phyloP scores from a whole-genome alignment of 805 yeast species.

The Ogataea saltuana region DNA sequence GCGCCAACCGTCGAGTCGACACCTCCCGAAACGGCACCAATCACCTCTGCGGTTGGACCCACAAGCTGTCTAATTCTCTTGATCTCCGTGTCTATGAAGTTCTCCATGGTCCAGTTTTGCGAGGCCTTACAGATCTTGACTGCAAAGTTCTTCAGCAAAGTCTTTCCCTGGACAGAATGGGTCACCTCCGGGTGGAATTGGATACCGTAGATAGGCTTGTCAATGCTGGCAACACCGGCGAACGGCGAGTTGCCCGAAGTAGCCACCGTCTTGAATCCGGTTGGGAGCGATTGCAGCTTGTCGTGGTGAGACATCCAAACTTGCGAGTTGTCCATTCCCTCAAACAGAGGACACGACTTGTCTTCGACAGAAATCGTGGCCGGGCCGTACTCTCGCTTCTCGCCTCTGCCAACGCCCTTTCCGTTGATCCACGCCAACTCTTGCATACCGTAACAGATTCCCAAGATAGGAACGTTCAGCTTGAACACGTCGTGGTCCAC shows the following conservation, averaged over 20 bases:
- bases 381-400: slow-evolving; percentile 97
- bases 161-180: slow-evolving; percentile 90
- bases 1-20: slow-evolving; percentile 99
- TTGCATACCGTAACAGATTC: slow-evolving; percentile 99
- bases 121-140: slow-evolving; percentile 82
- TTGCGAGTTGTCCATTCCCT: slow-evolving; percentile 88
- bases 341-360: slow-evolving; percentile 66
- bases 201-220: slow-evolving; percentile 81
- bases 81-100: slow-evolving; percentile 95
- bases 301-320: slow-evolving; percentile 99
- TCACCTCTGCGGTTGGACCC: slow-evolving; percentile 97
- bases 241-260: slow-evolving; percentile 92
- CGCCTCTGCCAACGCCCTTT: slow-evolving; percentile 92
- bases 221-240: slow-evolving; percentile 84
- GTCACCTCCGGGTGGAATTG: slow-evolving; percentile 99
- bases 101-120: slow-evolving; percentile 97
- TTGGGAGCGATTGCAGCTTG: slow-evolving; percentile 87
- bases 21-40: slow-evolving; percentile 99
- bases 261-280: slow-evolving; percentile 86
- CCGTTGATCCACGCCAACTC: slow-evolving; percentile 98
- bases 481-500: slow-evolving; percentile 93
- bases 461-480: slow-evolving; percentile 89
- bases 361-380: slow-evolving; percentile 88
- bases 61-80: slow-evolving; percentile 86
- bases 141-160: slow-evolving; percentile 87